phyloP scores from a whole-genome alignment of 208 protist genomes.

The Acanthamoeba royreba region DNA sequence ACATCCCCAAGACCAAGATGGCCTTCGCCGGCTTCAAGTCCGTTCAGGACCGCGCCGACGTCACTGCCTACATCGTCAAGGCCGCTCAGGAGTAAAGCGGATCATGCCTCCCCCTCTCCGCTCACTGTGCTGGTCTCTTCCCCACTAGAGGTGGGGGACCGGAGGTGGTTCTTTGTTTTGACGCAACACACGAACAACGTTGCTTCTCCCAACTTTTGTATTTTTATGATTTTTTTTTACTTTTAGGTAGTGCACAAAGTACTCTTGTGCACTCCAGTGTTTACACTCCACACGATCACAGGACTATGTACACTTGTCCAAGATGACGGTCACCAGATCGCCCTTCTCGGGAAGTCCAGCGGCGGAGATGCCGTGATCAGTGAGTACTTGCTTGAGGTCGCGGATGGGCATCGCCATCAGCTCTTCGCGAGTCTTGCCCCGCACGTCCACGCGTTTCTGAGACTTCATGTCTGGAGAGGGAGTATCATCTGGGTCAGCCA shows the following conservation, averaged over 20 bases:
- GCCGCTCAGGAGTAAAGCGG: neutral
- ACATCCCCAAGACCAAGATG: conserved; percentile 97
- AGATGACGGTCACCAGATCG: neutral
- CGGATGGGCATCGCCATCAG: neutral
- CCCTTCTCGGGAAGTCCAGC: conserved; percentile 7
- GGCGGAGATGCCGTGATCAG: neutral
- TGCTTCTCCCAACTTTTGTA: too few relatives aligned
- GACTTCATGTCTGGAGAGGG: neutral
- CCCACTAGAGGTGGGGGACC: too few relatives aligned
- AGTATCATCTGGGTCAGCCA: neutral
- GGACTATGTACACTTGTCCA: neutral
- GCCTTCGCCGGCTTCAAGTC: conserved; percentile 94
- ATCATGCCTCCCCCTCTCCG: too few relatives aligned
- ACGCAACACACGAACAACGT: too few relatives aligned
- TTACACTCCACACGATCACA: too few relatives aligned
- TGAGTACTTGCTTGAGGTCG: neutral
- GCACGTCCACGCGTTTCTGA: neutral
- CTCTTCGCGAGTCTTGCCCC: neutral
- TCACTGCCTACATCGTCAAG: conserved; percentile 91
- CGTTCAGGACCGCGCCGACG: conserved; percentile 89
- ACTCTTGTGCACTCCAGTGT: too few relatives aligned
- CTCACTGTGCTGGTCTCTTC: too few relatives aligned
- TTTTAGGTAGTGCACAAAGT: too few relatives aligned
- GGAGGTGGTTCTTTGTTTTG: too few relatives aligned
- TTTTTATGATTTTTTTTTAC: too few relatives aligned